Base-by-base conservation (phyloP, 2,329 filamentous ascomycete species). In the Xylariaceae sp. region DNA sequence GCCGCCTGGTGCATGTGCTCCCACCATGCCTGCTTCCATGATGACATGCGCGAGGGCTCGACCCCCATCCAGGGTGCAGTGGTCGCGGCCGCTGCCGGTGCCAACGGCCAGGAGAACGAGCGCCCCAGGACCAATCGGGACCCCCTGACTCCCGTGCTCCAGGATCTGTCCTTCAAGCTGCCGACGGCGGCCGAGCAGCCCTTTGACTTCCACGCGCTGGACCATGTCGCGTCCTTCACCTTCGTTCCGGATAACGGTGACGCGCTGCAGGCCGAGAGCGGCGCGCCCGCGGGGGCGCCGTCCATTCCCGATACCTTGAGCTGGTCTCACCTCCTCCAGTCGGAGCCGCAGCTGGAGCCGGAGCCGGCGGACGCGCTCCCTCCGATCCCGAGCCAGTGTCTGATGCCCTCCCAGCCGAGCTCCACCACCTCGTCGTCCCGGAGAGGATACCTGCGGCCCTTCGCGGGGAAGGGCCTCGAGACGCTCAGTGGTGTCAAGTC, bases 1-100 rank as follows among this genome's bases (percentile, higher is more conserved):
- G 47, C 60, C 18, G 59, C 60, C 39, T 75, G 66, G 63, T 78
- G 74, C 57, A 77, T 77, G 73, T 78, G 74, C 48, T 70, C 68
- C 33, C 74, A 78, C 45, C 74, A 78, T 53, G 74, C 74, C 33
- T 78, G 74, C 52, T 78, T 65, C 40, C 74, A 78, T 40, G 73
- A 77, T 51, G 64, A 75, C 45, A 55, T 49, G 18, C 55, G 54
- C 36, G 40, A 53, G 29, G 37, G 42, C 14, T 12, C 25, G 31
- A 55, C 58, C 39, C 33, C 40, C 19, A 23, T 29, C 8, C 31
- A 29, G 43, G 30, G 48, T 32, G 33, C 43, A 14, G 33, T 44
- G 15, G 23, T 51, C 28, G 40, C 52, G 24, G 41, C 52, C 33
- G 38, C 46, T 22, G 21, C 24, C 29, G 13, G 43, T 27, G 38